phyloP scores from a whole-genome alignment of 176 grass and related monocot genomes.

The Aegilops bicornis region DNA sequence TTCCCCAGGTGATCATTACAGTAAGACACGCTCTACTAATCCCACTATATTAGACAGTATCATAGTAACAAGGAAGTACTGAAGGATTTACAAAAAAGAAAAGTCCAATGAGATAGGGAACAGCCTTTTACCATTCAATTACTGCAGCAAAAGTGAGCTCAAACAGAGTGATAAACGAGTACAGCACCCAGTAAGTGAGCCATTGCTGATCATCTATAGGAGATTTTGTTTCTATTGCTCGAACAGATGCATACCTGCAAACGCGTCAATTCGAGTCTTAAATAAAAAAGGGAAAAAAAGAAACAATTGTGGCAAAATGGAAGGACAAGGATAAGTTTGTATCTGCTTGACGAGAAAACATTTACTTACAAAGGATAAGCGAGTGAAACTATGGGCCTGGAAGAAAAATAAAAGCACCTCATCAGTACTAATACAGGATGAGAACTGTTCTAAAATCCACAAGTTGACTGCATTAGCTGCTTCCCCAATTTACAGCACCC shows the following conservation, averaged over 20 bases:
- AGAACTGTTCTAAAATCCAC: neutral
- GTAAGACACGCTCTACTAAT: neutral
- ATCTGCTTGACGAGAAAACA: neutral
- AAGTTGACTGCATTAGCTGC: neutral
- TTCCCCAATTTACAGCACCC: neutral
- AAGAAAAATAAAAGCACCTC: conserved; percentile 34
- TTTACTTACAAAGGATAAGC: conserved; percentile 95
- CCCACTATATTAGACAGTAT: neutral
- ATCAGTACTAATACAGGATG: conserved; percentile 21
- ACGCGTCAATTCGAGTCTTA: neutral
- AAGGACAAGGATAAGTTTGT: neutral
- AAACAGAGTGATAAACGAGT: conserved; percentile 96
- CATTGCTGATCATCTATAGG: conserved; percentile 90
- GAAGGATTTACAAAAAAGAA: neutral
- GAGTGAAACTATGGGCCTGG: conserved; percentile 86
- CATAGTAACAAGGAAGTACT: neutral
- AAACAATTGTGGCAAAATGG: conserved; percentile 9
- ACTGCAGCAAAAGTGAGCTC: conserved; percentile 85
- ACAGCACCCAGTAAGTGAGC: conserved; percentile 99
- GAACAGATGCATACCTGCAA: conserved; percentile 93
- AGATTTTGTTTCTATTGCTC: conserved; percentile 98
- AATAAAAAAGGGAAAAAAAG: neutral
- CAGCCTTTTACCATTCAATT: conserved; percentile 74
- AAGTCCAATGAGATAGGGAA: neutral
- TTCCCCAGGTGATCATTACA: neutral